A percentile compares a stretch with the other conserved stretches of the same genome.
These are phyloP conservation scores for Penicillium sp. DNA, from an alignment of 2,329 filamentous ascomycete genomes.

Conservation along the genomic window DNA sequence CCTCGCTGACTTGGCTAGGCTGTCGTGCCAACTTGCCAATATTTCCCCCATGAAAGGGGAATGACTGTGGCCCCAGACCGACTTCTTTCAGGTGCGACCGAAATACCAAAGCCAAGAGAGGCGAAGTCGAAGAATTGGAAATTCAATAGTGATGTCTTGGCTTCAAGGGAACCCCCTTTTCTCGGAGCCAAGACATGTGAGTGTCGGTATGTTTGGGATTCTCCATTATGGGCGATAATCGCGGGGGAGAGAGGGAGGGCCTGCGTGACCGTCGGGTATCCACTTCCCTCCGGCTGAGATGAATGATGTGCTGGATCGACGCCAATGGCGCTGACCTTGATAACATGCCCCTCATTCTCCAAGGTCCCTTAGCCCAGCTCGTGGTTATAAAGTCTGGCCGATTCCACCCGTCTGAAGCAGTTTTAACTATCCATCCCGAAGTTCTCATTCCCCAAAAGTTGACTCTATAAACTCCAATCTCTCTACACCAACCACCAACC, in stretches of 20 bases:
- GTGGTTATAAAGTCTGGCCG: constrained; percentile 34
- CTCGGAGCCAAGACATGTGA: constrained; percentile 34
- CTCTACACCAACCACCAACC: not conserved
- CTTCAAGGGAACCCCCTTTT: constrained; percentile 20
- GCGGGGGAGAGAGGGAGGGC: constrained; percentile 21
- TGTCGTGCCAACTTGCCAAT: constrained; percentile 12
- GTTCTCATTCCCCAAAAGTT: constrained; percentile 8
- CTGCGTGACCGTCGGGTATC: constrained; percentile 26
- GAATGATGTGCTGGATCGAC: constrained; percentile 33
- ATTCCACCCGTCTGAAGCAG: constrained; percentile 16
- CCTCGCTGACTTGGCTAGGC: constrained; percentile 17
- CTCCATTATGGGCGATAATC: constrained; percentile 25
- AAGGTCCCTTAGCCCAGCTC: constrained; percentile 22
- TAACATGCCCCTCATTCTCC: constrained; percentile 32
- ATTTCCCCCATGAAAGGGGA: constrained; percentile 18
- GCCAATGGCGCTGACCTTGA: constrained; percentile 25
- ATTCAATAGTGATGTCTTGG: constrained; percentile 36
- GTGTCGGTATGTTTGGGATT: constrained; percentile 23
- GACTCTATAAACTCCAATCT: constrained; percentile 6
- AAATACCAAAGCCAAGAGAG: constrained; percentile 32
- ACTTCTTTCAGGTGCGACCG: constrained; percentile 10
- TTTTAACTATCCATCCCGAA: not conserved
- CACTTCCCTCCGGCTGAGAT: constrained; percentile 23
- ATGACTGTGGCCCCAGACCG: constrained; percentile 16
- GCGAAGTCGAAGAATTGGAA: constrained; percentile 28